phyloP scores from a whole-genome alignment of 1,284 basidiomycete genomes.

The Moesziomyces antarcticus region DNA sequence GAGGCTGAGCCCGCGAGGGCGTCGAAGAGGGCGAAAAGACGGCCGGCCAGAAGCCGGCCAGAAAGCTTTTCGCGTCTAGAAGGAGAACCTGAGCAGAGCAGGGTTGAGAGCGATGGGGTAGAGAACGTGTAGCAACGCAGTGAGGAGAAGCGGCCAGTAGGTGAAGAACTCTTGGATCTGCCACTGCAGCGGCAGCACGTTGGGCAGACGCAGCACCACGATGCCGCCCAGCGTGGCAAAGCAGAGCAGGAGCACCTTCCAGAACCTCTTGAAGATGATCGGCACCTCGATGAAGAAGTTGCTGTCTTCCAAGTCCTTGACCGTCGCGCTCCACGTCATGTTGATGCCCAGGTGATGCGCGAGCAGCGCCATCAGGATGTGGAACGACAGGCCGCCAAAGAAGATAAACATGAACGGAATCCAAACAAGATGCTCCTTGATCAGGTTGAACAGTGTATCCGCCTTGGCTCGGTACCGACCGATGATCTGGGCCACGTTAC shows the following conservation, averaged over 20 bases:
- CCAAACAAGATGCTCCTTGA: constrained; percentile 79
- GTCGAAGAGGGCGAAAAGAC: neutral
- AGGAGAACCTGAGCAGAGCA: constrained; percentile 49
- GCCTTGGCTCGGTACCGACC: constrained; percentile 81
- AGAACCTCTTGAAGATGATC: constrained; percentile 71
- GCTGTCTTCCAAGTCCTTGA: constrained; percentile 51
- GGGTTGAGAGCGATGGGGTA: constrained; percentile 56
- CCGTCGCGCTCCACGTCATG: constrained; percentile 76
- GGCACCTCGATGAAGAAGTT: constrained; percentile 91
- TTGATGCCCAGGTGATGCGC: constrained; percentile 84
- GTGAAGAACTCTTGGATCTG: constrained; percentile 65
- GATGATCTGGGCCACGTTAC: constrained; percentile 78
- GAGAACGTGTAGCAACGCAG: constrained; percentile 30
- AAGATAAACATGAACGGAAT: constrained; percentile 73
- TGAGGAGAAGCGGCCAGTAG: constrained; percentile 29
- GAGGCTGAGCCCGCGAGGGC: neutral
- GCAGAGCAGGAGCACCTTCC: constrained; percentile 72
- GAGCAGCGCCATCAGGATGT: constrained; percentile 77
- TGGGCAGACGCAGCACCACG: constrained; percentile 53
- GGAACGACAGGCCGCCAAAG: constrained; percentile 44
- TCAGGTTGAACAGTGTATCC: constrained; percentile 72
- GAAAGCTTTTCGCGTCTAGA: constrained; percentile 16
- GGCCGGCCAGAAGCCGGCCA: neutral
- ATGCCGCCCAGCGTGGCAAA: constrained; percentile 73
- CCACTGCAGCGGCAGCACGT: constrained; percentile 75